These are phyloP conservation scores for Alternaria infectoria DNA, from an alignment of 2,329 filamentous ascomycete species.

Conservation along the genomic window DNA sequence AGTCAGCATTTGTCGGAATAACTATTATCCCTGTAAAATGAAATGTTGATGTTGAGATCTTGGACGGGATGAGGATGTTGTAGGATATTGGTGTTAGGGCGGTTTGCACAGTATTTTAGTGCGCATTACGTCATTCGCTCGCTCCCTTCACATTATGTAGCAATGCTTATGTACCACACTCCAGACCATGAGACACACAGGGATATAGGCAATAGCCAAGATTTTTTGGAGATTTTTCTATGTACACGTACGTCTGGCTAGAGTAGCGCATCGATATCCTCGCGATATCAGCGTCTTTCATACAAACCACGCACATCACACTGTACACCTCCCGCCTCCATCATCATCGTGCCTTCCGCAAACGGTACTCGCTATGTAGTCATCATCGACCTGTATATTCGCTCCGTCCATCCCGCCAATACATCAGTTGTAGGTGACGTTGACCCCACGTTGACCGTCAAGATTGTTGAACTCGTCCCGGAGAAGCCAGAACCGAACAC, in stretches of 20 bases:
- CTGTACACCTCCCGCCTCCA: not conserved
- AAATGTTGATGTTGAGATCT: not conserved
- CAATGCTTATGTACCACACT: not conserved
- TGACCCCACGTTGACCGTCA: not conserved
- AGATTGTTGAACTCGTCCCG: not conserved
- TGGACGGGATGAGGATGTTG: not conserved
- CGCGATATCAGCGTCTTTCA: not conserved
- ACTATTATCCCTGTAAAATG: not conserved
- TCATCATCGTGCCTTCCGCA: not conserved
- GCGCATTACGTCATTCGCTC: slow-evolving; percentile 5
- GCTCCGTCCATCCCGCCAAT: no score
- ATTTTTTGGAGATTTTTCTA: not conserved
- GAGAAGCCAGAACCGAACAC: not conserved
- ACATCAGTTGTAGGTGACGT: not conserved
- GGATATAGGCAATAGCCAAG: not conserved
- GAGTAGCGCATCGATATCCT: not conserved
- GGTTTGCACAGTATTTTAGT: not conserved
- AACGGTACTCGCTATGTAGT: not conserved
- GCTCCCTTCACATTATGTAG: not conserved
- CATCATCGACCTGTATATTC: not conserved
- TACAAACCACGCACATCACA: no score
- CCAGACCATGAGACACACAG: not conserved
- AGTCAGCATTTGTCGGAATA: not conserved
- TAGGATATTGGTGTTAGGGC: not conserved
- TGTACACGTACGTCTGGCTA: not conserved